A percentile compares a stretch with the other conserved stretches of the same genome.
Conservation (phyloP, 345 rosid genomes). For the Streptanthus diversifolius region DNA sequence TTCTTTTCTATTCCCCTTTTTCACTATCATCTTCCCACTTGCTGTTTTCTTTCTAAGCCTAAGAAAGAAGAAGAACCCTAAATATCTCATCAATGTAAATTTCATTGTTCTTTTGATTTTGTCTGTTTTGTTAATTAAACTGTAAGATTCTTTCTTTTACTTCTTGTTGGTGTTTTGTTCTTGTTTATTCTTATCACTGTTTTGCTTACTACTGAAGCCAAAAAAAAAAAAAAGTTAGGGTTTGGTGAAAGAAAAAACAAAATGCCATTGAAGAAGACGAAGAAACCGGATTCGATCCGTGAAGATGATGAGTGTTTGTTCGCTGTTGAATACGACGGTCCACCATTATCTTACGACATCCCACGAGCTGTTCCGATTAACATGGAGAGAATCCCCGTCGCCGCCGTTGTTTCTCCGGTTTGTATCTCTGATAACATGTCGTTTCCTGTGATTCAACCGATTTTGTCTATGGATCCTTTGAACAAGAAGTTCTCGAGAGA, state of each 20-base stretch:
- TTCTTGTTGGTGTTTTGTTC: background rate
- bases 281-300: constrained; percentile 18
- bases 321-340: constrained; percentile 84
- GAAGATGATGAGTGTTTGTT: constrained; percentile 64
- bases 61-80: constrained; percentile 14
- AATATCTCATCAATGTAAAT: background rate
- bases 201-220: constrained; percentile 15
- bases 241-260: constrained; percentile 17
- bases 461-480: constrained; percentile 46
- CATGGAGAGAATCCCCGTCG: constrained; percentile 84
- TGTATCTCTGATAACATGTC: constrained; percentile 50
- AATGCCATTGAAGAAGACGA: constrained; percentile 39
- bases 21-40: background rate
- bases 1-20: constrained; percentile 6
- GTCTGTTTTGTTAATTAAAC: background rate
- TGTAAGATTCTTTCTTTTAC: background rate
- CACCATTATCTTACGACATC: constrained; percentile 71
- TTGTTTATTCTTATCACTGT: background rate
- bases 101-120: background rate
- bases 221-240: constrained; percentile 25
- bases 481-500: constrained; percentile 45
- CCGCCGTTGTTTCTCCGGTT: constrained; percentile 80
- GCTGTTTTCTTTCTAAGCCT: background rate
- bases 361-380: constrained; percentile 93
- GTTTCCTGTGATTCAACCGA: constrained; percentile 82